Evolutionary conservation across 352 stramenopile species (phyloP).

Genomic region (Phytophthora fragariae): DNA sequence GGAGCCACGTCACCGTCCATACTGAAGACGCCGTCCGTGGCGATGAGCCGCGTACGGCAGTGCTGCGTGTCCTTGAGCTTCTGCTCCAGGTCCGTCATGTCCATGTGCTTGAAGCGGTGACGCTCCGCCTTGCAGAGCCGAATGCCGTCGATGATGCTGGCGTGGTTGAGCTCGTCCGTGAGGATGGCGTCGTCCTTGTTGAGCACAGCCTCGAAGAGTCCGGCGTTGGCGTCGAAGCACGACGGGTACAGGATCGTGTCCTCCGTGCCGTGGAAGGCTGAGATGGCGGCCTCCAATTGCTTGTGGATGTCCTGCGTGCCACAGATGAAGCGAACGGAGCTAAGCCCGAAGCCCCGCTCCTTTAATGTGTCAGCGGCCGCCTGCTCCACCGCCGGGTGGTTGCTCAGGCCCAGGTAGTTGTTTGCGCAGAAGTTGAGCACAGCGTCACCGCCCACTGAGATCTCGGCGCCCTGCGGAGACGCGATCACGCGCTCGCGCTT

Average conservation of each 20-base stretch:
- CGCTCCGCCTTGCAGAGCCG: constrained; percentile 94
- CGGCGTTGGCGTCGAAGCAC: constrained; percentile 95
- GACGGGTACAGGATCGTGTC: constrained; percentile 95
- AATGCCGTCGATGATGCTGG: constrained; percentile 95
- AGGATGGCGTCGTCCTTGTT: constrained; percentile 93
- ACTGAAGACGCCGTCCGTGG: constrained; percentile 95
- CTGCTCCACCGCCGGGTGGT: constrained; percentile 86
- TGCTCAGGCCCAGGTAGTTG: constrained; percentile 94
- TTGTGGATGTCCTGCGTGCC: constrained; percentile 96
- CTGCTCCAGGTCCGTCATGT: constrained; percentile 91
- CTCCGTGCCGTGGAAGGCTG: constrained; percentile 94
- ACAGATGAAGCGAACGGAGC: constrained; percentile 95
- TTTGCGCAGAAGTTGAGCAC: constrained; percentile 97
- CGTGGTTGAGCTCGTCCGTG: constrained; percentile 94
- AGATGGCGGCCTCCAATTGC: constrained; percentile 89
- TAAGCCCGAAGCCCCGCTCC: constrained; percentile 91
- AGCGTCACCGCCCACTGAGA: constrained; percentile 69
- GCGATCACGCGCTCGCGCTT: constrained; percentile 93
- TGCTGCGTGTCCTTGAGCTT: constrained; percentile 92
- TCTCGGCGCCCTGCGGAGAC: constrained; percentile 82
- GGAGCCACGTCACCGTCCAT: constrained; percentile 96
- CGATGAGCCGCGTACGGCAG: constrained; percentile 91
- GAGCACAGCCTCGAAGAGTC: constrained; percentile 92
- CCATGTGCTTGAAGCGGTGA: constrained; percentile 94
- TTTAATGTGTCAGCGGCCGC: constrained; percentile 88